These are phyloP conservation scores for Cynanchum wilfordii DNA, from an alignment of 257 asterid genomes.

Conservation along the genomic window DNA sequence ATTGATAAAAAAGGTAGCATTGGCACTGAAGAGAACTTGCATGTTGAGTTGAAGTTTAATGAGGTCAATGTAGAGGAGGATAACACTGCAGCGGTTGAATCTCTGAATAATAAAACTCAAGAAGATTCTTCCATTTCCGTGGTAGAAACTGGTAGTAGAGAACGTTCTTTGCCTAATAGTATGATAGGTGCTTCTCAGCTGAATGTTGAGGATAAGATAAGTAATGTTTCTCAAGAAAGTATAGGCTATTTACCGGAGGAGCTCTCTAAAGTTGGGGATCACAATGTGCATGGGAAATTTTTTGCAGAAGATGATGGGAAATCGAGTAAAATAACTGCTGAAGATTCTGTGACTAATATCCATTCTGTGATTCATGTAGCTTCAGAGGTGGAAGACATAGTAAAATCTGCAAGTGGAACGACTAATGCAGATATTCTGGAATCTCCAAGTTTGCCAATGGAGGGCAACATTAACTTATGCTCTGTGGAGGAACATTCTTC, in stretches of 20 bases:
- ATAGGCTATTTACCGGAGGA: conserved; percentile 23
- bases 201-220: conserved; percentile 26
- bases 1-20: conserved; percentile 22
- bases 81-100: conserved; percentile 25
- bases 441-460: conserved; percentile 17
- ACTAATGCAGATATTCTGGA: conserved; percentile 17
- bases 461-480: conserved; percentile 27
- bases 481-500: conserved; percentile 6
- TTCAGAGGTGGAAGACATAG: conserved; percentile 32
- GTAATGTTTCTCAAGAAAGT: conserved; percentile 30
- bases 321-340: conserved; percentile 26
- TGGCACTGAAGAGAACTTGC: conserved; percentile 24
- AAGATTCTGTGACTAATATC: conserved; percentile 23
- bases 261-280: conserved; percentile 24
- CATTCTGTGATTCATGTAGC: conserved; percentile 26
- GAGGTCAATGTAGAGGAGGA: conserved; percentile 32
- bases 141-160: conserved; percentile 24
- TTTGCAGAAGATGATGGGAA: conserved; percentile 22
- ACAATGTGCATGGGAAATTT: conserved; percentile 18
- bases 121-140: conserved; percentile 31
- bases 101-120: conserved; percentile 30
- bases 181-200: conserved; percentile 25
- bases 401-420: conserved; percentile 40
- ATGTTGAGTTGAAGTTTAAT: conserved; percentile 21
- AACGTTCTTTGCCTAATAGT: conserved; percentile 30